phyloP scores from a whole-genome alignment of 441 rosid species.

The Isatis lusitanica region DNA sequence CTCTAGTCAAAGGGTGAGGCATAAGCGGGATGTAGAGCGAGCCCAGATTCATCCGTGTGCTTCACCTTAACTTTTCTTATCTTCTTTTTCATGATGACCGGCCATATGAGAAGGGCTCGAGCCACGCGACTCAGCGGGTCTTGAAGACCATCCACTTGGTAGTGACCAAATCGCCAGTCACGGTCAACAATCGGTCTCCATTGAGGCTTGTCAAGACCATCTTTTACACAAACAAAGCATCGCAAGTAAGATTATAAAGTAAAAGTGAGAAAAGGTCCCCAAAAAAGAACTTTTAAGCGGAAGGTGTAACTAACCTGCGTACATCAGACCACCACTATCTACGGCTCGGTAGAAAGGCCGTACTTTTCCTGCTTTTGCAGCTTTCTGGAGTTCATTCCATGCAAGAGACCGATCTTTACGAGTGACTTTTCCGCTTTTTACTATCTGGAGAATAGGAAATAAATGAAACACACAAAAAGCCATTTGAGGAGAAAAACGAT shows the following conservation, averaged over 20 bases:
- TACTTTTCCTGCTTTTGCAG: slow-evolving; percentile 59
- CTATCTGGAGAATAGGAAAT: slow-evolving; percentile 52
- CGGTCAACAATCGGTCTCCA: slow-evolving; percentile 55
- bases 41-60: slow-evolving; percentile 48
- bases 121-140: slow-evolving; percentile 75
- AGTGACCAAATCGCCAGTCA: slow-evolving; percentile 98
- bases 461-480: neutral
- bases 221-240: slow-evolving; percentile 28
- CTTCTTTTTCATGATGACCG: slow-evolving; percentile 45
- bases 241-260: slow-evolving; percentile 9
- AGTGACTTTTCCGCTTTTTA: slow-evolving; percentile 62
- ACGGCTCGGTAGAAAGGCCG: slow-evolving; percentile 83
- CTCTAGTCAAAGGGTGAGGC: slow-evolving; percentile 31
- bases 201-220: slow-evolving; percentile 86
- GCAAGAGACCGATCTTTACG: slow-evolving; percentile 62
- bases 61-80: slow-evolving; percentile 43
- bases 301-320: slow-evolving; percentile 65
- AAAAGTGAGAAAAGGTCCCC: neutral
- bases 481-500: slow-evolving; percentile 19
- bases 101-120: slow-evolving; percentile 48
- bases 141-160: slow-evolving; percentile 93
- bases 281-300: neutral
- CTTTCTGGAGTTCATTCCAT: slow-evolving; percentile 76
- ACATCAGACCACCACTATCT: slow-evolving; percentile 73
- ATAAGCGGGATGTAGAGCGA: slow-evolving; percentile 45